Evolutionary conservation across 2,329 filamentous ascomycete genomes (phyloP), one percentile per base, ranked within the genome.

Genomic region (Dryadomyces quercus-mongolicae): DNA sequence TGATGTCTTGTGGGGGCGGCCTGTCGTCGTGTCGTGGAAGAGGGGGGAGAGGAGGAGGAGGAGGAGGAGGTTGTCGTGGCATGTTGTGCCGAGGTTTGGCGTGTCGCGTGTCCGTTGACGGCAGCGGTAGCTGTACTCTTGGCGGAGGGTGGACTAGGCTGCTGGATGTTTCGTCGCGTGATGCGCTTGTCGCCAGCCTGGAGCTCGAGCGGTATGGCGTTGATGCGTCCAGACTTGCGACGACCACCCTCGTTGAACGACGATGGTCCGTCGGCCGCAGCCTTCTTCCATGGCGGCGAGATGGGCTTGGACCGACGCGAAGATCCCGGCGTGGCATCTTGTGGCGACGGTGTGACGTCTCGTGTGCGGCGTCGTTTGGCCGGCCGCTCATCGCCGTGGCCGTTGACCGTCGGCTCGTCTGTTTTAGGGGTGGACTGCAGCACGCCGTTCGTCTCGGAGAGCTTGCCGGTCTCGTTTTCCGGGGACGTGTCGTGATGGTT

Each of bases 221-320:
- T 85, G 62, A 81, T 80, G 57, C 82, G 77, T 44, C 81, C 81
- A 21, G 82, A 86, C 63, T 82, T 84, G 57, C 82, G 77, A 59
- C 77, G 77, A 50, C 87, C 88, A 78, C 77, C 86, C 71, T 77
- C 80, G 48, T 86, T 79, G 66, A 94, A 91, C 0, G 87, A 86
- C 3, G 92, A 93, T 21, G 93, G 93, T 0, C 93, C 93, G 31
- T 95, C 87, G 44, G 86, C 88, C 56, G 79, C 79, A 58, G 87
- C 79, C 64, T 82, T 88, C 73, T 93, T 97, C 93, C 93, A 98
- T 21, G 93, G 93, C 60, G 93, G 93, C 59, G 92, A 97, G 57
- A 78, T 75, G 53, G 73, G 71, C 70, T 84, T 74, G 16, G 66
- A 63, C 57, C 73, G 68, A 58, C 73, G 66, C 56, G 68, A 59